Evolutionary conservation across 2,329 filamentous ascomycete species (phyloP).

Genomic region (Chalara sp.): DNA sequence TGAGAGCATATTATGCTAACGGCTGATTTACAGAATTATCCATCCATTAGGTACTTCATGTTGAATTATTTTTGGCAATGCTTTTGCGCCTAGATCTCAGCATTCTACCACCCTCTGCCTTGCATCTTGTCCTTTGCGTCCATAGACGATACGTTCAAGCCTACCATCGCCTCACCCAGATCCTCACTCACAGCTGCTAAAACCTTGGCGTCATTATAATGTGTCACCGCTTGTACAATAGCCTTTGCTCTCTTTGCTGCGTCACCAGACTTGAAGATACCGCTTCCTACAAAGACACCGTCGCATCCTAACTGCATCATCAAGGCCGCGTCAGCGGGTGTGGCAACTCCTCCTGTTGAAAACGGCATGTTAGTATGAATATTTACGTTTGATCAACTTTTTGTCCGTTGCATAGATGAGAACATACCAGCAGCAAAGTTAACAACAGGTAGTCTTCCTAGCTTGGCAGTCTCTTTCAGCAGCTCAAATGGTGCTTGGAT

Average conservation of each 20-base stretch:
- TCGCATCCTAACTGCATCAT: constrained; percentile 99
- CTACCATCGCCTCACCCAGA: constrained; percentile 96
- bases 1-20: too few species aligned
- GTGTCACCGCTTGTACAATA: constrained; percentile 89
- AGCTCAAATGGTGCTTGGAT: constrained; percentile 72
- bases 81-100: neutral
- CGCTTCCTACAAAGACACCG: constrained; percentile 92
- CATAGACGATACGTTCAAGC: constrained; percentile 80
- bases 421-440: constrained; percentile 72
- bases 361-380: too few species aligned
- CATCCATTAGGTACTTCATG: too few species aligned
- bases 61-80: too few species aligned
- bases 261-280: constrained; percentile 96
- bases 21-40: too few species aligned
- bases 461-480: constrained; percentile 78
- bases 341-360: constrained; percentile 79
- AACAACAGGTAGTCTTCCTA: constrained; percentile 85
- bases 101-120: constrained; percentile 69
- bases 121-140: constrained; percentile 75
- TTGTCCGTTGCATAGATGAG: too few species aligned
- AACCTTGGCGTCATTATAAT: constrained; percentile 79
- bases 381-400: too few species aligned
- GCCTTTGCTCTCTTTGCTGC: constrained; percentile 85
- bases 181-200: constrained; percentile 82
- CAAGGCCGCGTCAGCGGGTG: constrained; percentile 89